A percentile compares a stretch with the other conserved stretches of the same genome.
Evolutionary conservation across 805 yeast genomes (phyloP).

Genomic region (Saccharomycopsis amapae): DNA sequence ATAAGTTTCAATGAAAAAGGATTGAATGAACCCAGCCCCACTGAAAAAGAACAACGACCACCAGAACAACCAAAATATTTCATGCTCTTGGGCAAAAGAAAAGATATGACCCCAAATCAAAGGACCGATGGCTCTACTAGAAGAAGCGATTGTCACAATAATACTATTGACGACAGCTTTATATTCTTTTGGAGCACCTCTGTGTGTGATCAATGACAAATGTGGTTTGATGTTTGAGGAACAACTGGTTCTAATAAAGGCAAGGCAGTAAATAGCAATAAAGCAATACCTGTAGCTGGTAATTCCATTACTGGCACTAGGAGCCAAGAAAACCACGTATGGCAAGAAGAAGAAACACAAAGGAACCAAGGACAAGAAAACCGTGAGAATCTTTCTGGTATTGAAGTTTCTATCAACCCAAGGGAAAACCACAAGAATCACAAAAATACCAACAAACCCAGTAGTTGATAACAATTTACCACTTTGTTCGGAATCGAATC

Average conservation of each 20-base stretch:
- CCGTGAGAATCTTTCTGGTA: slow-evolving; percentile 32
- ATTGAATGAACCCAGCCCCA: slow-evolving; percentile 17
- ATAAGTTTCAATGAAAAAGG: not conserved
- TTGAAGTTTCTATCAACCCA: slow-evolving; percentile 38
- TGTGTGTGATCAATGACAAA: slow-evolving; percentile 38
- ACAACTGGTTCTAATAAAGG: slow-evolving; percentile 27
- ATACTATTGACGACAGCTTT: slow-evolving; percentile 42
- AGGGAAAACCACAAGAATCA: slow-evolving; percentile 46
- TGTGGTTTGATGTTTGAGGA: slow-evolving; percentile 39
- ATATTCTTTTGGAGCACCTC: slow-evolving; percentile 38
- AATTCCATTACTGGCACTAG: slow-evolving; percentile 14
- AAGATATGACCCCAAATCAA: slow-evolving; percentile 37
- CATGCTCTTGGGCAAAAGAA: slow-evolving; percentile 23
- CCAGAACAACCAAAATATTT: slow-evolving; percentile 26
- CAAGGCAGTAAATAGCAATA: slow-evolving; percentile 16
- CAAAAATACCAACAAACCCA: slow-evolving; percentile 46
- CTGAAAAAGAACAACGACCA: slow-evolving; percentile 27
- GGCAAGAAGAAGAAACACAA: slow-evolving; percentile 36
- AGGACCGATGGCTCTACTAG: slow-evolving; percentile 45
- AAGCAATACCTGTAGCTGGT: not conserved
- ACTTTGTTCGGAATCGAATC: slow-evolving; percentile 38
- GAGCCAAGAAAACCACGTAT: slow-evolving; percentile 35
- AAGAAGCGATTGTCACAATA: slow-evolving; percentile 37
- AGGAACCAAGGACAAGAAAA: slow-evolving; percentile 32
- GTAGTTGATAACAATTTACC: slow-evolving; percentile 45